Evolutionary conservation across 176 grass and related monocot species (phyloP).

Genomic region (Oryza brachyantha): DNA sequence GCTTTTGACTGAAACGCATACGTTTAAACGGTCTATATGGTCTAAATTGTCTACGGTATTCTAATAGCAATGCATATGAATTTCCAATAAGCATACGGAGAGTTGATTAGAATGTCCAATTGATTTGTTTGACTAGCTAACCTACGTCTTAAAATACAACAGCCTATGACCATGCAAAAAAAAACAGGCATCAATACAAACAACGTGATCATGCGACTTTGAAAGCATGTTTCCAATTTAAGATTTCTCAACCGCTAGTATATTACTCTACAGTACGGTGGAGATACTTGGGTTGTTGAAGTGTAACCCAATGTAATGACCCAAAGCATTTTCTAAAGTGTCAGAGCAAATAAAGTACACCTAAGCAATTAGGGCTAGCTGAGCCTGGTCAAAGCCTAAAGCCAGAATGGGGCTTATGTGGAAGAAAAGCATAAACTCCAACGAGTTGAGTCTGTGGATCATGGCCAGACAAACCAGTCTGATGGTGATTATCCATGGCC

Average conservation of each 20-base stretch:
- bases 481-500: conserved; percentile 17
- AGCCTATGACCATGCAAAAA: background rate
- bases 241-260: background rate
- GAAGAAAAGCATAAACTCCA: background rate
- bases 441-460: conserved; percentile 3
- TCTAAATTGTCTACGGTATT: background rate
- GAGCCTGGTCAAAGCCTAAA: conserved; percentile 27
- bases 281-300: conserved; percentile 9
- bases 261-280: background rate
- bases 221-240: background rate
- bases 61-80: background rate
- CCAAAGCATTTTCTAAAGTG: background rate
- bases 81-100: conserved; percentile 22
- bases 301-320: background rate
- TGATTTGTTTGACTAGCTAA: conserved; percentile 32
- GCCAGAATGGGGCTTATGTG: conserved; percentile 10
- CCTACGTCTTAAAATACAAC: background rate
- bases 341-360: background rate
- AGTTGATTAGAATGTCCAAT: conserved; percentile 13
- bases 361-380: background rate
- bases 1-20: background rate
- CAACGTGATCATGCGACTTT: background rate
- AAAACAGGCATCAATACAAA: background rate
- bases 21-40: background rate
- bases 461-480: conserved; percentile 3